These are phyloP conservation scores for Cladobotryum mycophilum DNA, from an alignment of 2,329 filamentous ascomycete species.

Conservation along the genomic window DNA sequence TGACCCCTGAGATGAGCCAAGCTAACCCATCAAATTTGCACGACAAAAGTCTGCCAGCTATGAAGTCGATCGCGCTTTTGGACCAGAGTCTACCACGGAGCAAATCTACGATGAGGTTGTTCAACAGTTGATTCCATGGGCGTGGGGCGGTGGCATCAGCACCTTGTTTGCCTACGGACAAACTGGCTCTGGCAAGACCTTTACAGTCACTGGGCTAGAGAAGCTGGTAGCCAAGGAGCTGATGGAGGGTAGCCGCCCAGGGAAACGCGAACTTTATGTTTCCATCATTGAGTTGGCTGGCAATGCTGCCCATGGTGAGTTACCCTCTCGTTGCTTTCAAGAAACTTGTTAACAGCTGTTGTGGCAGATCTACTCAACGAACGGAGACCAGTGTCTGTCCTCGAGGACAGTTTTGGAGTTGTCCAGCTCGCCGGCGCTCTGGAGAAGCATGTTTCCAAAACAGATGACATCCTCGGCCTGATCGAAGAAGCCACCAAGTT, in stretches of 20 bases:
- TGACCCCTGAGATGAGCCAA: not conserved
- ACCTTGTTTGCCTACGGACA: constrained; percentile 46
- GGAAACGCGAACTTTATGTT: constrained; percentile 26
- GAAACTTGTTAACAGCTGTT: not conserved
- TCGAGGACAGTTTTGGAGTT: constrained; percentile 39
- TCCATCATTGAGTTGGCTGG: constrained; percentile 35
- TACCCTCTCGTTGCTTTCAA: not conserved
- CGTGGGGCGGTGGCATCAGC: constrained; percentile 39
- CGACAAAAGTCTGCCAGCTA: constrained; percentile 26
- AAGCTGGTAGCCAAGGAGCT: constrained; percentile 32
- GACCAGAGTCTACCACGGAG: constrained; percentile 28
- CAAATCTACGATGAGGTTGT: constrained; percentile 36
- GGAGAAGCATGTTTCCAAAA: constrained; percentile 29
- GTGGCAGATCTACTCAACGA: constrained; percentile 34
- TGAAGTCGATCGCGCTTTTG: constrained; percentile 31
- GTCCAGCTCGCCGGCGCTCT: constrained; percentile 38
- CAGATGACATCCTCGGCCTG: constrained; percentile 23
- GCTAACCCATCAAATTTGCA: not conserved
- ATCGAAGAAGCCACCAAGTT: constrained; percentile 34
- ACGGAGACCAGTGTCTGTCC: constrained; percentile 35
- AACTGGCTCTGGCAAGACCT: constrained; percentile 44
- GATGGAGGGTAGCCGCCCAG: constrained; percentile 20
- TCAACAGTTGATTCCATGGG: constrained; percentile 37
- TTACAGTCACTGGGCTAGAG: constrained; percentile 37
- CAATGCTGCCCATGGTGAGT: constrained; percentile 26